Percentiles rank a stretch among this genome's conserved stretches.
phyloP scores from a whole-genome alignment of 345 rosid genomes.

The Luvunga scandens region DNA sequence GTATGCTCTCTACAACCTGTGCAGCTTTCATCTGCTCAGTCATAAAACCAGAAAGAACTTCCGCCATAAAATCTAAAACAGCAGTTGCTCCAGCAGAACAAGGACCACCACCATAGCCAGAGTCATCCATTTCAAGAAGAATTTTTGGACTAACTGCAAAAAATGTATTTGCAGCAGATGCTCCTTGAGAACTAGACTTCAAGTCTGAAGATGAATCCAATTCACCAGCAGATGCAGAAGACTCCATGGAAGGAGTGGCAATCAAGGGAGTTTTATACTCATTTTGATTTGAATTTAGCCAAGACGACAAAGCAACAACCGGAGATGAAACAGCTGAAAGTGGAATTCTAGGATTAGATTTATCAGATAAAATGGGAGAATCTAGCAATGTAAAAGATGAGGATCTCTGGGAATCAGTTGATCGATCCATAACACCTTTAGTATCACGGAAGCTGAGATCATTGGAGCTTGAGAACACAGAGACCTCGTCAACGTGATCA shows the following conservation, averaged over 20 bases:
- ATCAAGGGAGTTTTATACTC: slow-evolving; percentile 52
- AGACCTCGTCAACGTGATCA: slow-evolving; percentile 46
- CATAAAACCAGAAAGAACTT: slow-evolving; percentile 86
- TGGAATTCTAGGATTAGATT: slow-evolving; percentile 59
- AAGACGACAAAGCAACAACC: slow-evolving; percentile 74
- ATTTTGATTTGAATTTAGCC: slow-evolving; percentile 60
- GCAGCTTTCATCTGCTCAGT: slow-evolving; percentile 92
- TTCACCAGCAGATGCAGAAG: slow-evolving; percentile 57
- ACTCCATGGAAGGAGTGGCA: slow-evolving; percentile 65
- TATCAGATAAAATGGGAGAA: slow-evolving; percentile 86
- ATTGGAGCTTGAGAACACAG: slow-evolving; percentile 54
- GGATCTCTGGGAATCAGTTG: slow-evolving; percentile 66
- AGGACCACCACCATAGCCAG: slow-evolving; percentile 98
- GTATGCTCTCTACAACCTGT: slow-evolving; percentile 68
- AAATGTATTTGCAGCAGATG: slow-evolving; percentile 47
- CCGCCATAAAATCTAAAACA: slow-evolving; percentile 90
- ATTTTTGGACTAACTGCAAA: slow-evolving; percentile 64
- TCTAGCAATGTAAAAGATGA: slow-evolving; percentile 50
- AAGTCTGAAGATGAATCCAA: slow-evolving; percentile 65
- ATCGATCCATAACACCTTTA: slow-evolving; percentile 39
- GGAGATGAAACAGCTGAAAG: slow-evolving; percentile 62
- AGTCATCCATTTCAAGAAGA: slow-evolving; percentile 86
- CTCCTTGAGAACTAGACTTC: slow-evolving; percentile 60
- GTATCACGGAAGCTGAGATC: slow-evolving; percentile 40
- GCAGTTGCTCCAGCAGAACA: slow-evolving; percentile 99